These are phyloP conservation scores for Arachnomyces sp. DNA, from an alignment of 2,329 filamentous ascomycete species.

Conservation along the genomic window DNA sequence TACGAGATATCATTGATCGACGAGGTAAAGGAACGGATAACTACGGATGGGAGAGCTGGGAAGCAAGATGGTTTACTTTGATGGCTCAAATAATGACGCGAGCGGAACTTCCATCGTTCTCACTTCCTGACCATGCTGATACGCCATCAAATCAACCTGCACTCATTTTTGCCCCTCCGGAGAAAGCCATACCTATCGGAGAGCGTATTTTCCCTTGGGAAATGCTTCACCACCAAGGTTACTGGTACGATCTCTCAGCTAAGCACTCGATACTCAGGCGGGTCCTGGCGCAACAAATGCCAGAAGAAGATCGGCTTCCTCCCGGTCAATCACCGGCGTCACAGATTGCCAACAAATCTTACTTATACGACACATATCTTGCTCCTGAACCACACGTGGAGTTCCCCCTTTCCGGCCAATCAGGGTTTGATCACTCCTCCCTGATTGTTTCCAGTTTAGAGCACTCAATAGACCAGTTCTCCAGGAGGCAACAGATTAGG, in stretches of 20 bases:
- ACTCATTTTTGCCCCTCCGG: constrained; percentile 40
- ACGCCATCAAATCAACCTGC: constrained; percentile 20
- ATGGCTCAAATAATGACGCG: constrained; percentile 55
- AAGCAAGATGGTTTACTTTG: constrained; percentile 61
- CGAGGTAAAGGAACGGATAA: constrained; percentile 78
- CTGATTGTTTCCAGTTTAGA: constrained; percentile 44
- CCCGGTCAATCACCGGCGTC: constrained; percentile 50
- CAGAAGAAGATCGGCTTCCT: constrained; percentile 50
- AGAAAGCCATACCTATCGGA: constrained; percentile 42
- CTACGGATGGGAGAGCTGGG: constrained; percentile 93
- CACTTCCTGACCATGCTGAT: constrained; percentile 21
- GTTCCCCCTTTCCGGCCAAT: constrained; percentile 35
- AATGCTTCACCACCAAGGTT: constrained; percentile 54
- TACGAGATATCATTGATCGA: constrained; percentile 70
- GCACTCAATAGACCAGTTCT: constrained; percentile 44
- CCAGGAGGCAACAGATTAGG: constrained; percentile 45
- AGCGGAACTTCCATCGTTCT: constrained; percentile 43
- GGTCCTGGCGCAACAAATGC: constrained; percentile 47
- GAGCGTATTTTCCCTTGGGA: constrained; percentile 53
- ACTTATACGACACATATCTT: constrained; percentile 54
- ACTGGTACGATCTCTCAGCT: constrained; percentile 51
- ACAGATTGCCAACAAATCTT: constrained; percentile 46
- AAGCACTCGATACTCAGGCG: constrained; percentile 46
- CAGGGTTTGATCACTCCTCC: constrained; percentile 45
- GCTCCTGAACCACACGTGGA: constrained; percentile 53